These are phyloP conservation scores for Cladosporium sp. DNA, from an alignment of 2,329 filamentous ascomycete species.

Conservation along the genomic window DNA sequence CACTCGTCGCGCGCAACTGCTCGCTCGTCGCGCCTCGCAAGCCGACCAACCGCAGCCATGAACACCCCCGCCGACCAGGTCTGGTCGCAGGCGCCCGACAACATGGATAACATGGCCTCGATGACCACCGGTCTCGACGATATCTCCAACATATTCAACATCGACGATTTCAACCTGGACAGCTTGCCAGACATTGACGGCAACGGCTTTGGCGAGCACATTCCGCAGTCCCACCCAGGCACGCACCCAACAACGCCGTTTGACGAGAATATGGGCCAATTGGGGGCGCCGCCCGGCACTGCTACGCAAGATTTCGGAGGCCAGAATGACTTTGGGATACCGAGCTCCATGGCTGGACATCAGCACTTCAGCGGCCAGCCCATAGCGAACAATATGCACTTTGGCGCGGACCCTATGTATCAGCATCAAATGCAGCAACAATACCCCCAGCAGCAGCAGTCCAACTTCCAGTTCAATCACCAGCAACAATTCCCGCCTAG, in stretches of 20 bases:
- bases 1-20: neutral
- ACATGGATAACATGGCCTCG: slow-evolving; percentile 39
- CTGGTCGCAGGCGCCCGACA: slow-evolving; percentile 38
- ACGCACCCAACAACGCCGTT: slow-evolving; percentile 29
- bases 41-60: slow-evolving; percentile 18
- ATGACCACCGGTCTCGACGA: slow-evolving; percentile 37
- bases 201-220: slow-evolving; percentile 21
- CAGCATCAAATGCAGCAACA: slow-evolving; percentile 25
- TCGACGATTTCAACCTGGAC: slow-evolving; percentile 33
- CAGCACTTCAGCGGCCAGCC: slow-evolving; percentile 10
- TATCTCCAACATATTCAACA: slow-evolving; percentile 41
- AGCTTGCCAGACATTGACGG: slow-evolving; percentile 21
- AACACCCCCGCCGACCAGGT: slow-evolving; percentile 24
- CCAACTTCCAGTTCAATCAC: slow-evolving; percentile 32
- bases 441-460: slow-evolving; percentile 30
- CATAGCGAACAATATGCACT: slow-evolving; percentile 17
- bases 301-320: slow-evolving; percentile 30
- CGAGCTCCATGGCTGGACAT: neutral
- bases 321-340: slow-evolving; percentile 12
- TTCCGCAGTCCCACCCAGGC: slow-evolving; percentile 18
- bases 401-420: slow-evolving; percentile 21
- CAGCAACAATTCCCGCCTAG: slow-evolving; percentile 41
- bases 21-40: neutral
- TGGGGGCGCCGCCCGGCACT: slow-evolving; percentile 18
- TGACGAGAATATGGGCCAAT: slow-evolving; percentile 22